phyloP scores from a whole-genome alignment of 805 yeast genomes.

The Candida hispaniensis region DNA sequence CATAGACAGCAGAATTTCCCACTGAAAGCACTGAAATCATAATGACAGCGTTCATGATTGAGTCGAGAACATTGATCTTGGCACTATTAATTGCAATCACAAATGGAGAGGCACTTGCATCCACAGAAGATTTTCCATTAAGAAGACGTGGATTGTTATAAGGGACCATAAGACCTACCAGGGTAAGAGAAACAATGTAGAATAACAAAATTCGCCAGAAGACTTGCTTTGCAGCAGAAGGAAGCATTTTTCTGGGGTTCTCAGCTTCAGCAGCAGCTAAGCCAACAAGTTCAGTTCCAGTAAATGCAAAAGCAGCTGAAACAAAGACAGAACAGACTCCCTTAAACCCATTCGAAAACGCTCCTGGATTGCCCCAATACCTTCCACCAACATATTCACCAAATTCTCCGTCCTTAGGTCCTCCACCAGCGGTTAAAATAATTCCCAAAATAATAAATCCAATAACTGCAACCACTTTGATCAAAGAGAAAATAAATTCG shows the following conservation, averaged over 20 bases:
- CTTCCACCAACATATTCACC: conserved; percentile 46
- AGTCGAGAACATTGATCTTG: conserved; percentile 55
- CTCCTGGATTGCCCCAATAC: conserved; percentile 52
- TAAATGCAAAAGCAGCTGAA: conserved; percentile 66
- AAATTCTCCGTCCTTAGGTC: conserved; percentile 44
- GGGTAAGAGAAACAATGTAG: conserved; percentile 48
- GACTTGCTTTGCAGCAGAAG: conserved; percentile 68
- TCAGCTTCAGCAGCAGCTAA: conserved; percentile 68
- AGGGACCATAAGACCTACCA: conserved; percentile 65
- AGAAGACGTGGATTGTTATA: conserved; percentile 42
- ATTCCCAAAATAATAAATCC: conserved; percentile 55
- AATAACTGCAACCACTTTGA: conserved; percentile 46
- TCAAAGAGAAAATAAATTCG: conserved; percentile 47
- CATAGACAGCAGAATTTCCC: conserved; percentile 62
- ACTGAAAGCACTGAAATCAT: conserved; percentile 60
- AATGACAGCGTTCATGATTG: conserved; percentile 61
- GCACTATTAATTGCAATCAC: conserved; percentile 62
- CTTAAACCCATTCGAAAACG: conserved; percentile 53
- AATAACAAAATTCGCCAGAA: conserved; percentile 72
- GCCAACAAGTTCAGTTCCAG: conserved; percentile 66
- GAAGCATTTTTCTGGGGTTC: conserved; percentile 56
- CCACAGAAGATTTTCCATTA: conserved; percentile 39
- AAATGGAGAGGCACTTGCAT: conserved; percentile 61
- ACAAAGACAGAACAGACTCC: conserved; percentile 66
- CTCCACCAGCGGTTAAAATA: conserved; percentile 41